phyloP scores from a whole-genome alignment of 768 basidiomycete species.

The Naganishia antarctica region DNA sequence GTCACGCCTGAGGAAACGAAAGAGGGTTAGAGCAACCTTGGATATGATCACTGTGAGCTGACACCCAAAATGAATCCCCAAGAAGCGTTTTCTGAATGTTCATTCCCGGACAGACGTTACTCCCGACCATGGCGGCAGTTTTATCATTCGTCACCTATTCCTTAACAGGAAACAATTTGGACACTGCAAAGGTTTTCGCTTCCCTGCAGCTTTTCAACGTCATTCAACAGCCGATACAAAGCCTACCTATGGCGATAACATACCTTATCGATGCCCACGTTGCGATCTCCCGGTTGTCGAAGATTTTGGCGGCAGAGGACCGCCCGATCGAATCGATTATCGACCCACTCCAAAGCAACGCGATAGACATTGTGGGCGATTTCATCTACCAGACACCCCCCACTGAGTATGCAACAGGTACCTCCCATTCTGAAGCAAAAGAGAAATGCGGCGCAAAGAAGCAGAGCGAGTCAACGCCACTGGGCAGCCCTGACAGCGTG shows the following conservation, averaged over 20 bases:
- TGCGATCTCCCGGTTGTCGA: constrained; percentile 20
- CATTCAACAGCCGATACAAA: constrained; percentile 37
- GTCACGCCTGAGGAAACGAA: constrained; percentile 33
- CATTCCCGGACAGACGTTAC: constrained; percentile 53
- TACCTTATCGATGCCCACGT: constrained; percentile 20
- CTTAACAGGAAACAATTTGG: constrained; percentile 57
- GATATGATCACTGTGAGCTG: constrained; percentile 1
- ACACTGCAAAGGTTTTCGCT: constrained; percentile 58
- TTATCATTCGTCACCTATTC: constrained; percentile 60
- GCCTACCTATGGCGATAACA: constrained; percentile 37
- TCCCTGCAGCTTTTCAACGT: constrained; percentile 60
- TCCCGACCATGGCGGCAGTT: constrained; percentile 57
- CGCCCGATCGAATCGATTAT: constrained; percentile 54
- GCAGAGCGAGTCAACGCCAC: neutral
- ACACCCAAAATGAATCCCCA: too few relatives aligned
- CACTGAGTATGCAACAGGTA: constrained; percentile 33
- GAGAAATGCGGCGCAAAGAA: constrained; percentile 16
- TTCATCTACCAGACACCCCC: constrained; percentile 39
- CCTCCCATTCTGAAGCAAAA: constrained; percentile 26
- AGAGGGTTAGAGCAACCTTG: constrained; percentile 1
- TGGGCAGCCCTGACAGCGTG: neutral
- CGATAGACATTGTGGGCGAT: constrained; percentile 51
- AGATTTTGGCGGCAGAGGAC: constrained; percentile 52
- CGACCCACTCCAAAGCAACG: constrained; percentile 50
- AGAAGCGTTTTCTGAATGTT: constrained; percentile 31